Conservation (phyloP, 805 yeast species). For the Kodamaea lidongshanica region DNA sequence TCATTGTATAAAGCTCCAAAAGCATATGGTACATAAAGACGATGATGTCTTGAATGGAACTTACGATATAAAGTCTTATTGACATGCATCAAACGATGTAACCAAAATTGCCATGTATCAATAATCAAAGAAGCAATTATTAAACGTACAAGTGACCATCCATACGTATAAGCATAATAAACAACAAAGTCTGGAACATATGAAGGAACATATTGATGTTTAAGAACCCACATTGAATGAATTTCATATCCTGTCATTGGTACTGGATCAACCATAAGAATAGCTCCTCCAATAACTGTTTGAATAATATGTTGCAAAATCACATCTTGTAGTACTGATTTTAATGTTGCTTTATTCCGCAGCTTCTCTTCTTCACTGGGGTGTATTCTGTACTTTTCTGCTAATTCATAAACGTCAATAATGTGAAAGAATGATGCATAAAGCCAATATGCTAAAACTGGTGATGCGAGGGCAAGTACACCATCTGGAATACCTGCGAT, state of each 20-base stretch:
- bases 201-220: conserved; percentile 31
- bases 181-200: conserved; percentile 44
- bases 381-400: conserved; percentile 83
- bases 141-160: conserved; percentile 54
- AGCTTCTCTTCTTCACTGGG: conserved; percentile 77
- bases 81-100: conserved; percentile 84
- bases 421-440: conserved; percentile 68
- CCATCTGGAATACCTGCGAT: conserved; percentile 66
- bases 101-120: conserved; percentile 93
- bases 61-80: conserved; percentile 68
- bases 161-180: conserved; percentile 54
- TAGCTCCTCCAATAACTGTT: conserved; percentile 55
- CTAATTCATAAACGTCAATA: conserved; percentile 66
- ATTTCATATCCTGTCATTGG: conserved; percentile 50
- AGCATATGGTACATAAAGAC: conserved; percentile 93
- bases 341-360: conserved; percentile 67
- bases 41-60: conserved; percentile 92
- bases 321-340: conserved; percentile 76
- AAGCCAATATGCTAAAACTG: conserved; percentile 80
- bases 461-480: conserved; percentile 61
- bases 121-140: conserved; percentile 62
- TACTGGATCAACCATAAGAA: conserved; percentile 51
- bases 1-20: conserved; percentile 94
- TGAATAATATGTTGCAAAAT: conserved; percentile 80
- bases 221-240: conserved; percentile 41